Percentiles rank a stretch among this genome's conserved stretches.
These are phyloP conservation scores for Penicillium verhagenii DNA, from an alignment of 495 filamentous ascomycete species.

Conservation along the genomic window DNA sequence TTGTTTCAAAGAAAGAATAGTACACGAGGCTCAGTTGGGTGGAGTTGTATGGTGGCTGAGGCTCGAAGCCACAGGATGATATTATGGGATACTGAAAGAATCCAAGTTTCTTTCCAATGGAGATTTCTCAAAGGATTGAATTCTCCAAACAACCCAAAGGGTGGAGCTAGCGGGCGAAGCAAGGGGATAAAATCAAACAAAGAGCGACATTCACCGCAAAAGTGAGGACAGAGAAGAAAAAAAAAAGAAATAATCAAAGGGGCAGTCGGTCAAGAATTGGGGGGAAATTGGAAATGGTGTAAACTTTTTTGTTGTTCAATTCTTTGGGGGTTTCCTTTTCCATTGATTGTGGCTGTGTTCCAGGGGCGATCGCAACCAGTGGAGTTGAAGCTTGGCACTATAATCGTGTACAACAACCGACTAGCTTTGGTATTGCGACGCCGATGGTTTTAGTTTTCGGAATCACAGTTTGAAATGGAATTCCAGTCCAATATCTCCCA, in stretches of 20 bases:
- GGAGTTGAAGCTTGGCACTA: constrained; percentile 10
- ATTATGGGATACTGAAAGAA: background rate
- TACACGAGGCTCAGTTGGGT: background rate
- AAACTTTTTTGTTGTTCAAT: too few relatives aligned
- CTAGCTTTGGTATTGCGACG: background rate
- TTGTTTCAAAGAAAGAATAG: background rate
- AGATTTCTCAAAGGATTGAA: background rate
- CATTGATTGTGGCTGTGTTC: background rate
- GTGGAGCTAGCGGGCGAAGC: constrained; percentile 6
- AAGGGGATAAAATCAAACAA: constrained; percentile 4
- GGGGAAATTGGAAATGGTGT: background rate
- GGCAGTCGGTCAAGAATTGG: background rate
- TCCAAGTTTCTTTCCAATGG: background rate
- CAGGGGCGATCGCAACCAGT: constrained; percentile 2
- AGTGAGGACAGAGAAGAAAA: background rate
- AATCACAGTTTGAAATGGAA: background rate
- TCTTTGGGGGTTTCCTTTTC: background rate
- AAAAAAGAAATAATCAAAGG: background rate
- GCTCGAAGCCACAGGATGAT: background rate
- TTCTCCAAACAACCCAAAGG: background rate
- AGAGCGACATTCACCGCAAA: background rate
- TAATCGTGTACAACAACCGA: background rate
- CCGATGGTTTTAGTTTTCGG: background rate
- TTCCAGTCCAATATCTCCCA: background rate
- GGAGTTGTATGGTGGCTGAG: constrained; percentile 1